Evolutionary conservation across 805 yeast genomes (phyloP), one percentile per base, ranked within the genome.

Genomic region (Yarrowia divulgata): DNA sequence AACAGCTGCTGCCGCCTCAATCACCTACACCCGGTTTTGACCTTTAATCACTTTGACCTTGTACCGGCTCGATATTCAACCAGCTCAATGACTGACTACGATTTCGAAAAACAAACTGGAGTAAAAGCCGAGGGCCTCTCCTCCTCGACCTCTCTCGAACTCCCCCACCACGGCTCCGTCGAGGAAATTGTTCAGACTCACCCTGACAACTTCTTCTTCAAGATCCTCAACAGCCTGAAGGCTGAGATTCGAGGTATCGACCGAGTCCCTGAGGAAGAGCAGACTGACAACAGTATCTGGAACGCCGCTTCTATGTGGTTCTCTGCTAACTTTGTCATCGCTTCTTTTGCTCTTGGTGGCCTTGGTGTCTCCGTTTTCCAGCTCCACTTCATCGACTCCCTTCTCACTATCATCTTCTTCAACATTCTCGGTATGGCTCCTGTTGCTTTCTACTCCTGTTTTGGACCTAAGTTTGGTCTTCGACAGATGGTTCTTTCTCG

Each of bases 271-370:
- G 97, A 90, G 71, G 90, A 88, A 55, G 94, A 91, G 78, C 88
- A 91, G 77, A 83, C 85, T 57, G 91, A 88, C 71, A 84, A 83
- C 55, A 87, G 90, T 45, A 76, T 89, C 71, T 81, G 85, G 80
- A 85, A 85, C 72, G 90, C 95, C 39, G 91, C 92, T 55, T 83
- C 93, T 63, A 90, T 93, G 94, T 93, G 97, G 97, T 84, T 90
- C 74, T 89, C 96, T 8, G 96, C 97, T 45, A 92, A 93, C 79
- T 82, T 91, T 84, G 97, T 91, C 69, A 85, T 93, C 75, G 92
- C 97, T 23, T 86, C 97, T 18, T 87, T 85, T 74, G 83, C 97
- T 9, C 81, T 91, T 62, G 97, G 98, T 78, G 89, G 85, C 71
- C 78, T 89, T 52, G 90, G 91, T 40, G 81, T 87, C 58, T 81